These are phyloP conservation scores for Davidsoniella virescens DNA, from an alignment of 2,329 filamentous ascomycete species.

Conservation along the genomic window DNA sequence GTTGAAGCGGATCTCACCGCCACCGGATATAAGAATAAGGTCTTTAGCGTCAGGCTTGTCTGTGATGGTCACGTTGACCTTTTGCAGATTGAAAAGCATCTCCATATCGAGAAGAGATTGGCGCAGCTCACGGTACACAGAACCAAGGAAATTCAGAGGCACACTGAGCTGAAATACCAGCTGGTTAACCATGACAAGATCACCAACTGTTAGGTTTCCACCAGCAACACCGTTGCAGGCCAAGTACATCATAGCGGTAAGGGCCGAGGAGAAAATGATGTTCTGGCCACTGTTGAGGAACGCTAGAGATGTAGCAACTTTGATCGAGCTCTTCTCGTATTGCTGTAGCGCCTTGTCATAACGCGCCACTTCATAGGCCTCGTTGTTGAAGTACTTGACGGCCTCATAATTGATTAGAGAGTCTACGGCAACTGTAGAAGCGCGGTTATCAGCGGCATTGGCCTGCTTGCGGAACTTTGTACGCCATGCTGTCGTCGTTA, in stretches of 20 bases:
- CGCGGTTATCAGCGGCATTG: conserved; percentile 90
- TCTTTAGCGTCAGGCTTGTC: conserved; percentile 61
- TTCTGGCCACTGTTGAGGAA: conserved; percentile 92
- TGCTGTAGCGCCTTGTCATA: conserved; percentile 75
- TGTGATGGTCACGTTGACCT: conserved; percentile 77
- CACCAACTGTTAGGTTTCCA: conserved; percentile 74
- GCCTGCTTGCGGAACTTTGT: conserved; percentile 92
- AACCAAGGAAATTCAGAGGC: conserved; percentile 93
- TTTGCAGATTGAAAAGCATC: conserved; percentile 92
- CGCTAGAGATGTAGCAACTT: conserved; percentile 83
- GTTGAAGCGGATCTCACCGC: conserved; percentile 79
- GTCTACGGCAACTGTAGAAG: conserved; percentile 88
- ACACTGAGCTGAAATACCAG: conserved; percentile 96
- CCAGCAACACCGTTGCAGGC: conserved; percentile 75
- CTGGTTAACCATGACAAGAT: conserved; percentile 97
- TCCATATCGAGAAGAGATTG: conserved; percentile 97
- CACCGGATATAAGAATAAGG: conserved; percentile 51
- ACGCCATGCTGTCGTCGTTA: conserved; percentile 89
- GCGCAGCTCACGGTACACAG: conserved; percentile 86
- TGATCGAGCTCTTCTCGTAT: conserved; percentile 91
- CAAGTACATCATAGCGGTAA: conserved; percentile 97
- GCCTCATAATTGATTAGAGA: conserved; percentile 98
- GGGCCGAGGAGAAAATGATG: conserved; percentile 84
- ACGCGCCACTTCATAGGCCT: conserved; percentile 77
- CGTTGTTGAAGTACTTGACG: conserved; percentile 99